Evolutionary conservation across 139 green algal species (phyloP).

Genomic region (Klebsormidium nitens): DNA sequence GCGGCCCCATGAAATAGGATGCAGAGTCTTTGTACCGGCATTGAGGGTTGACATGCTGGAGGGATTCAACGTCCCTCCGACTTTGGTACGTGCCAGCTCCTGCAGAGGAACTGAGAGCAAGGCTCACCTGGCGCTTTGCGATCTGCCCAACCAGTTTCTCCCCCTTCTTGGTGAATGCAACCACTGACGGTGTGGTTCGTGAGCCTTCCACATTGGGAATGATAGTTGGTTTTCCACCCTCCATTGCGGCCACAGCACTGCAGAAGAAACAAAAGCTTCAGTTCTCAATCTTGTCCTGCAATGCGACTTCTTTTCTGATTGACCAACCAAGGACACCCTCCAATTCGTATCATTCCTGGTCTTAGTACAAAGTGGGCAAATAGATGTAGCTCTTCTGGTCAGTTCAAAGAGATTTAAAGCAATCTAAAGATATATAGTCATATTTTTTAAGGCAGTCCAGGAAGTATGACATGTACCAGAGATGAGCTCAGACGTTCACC

Average conservation of each 20-base stretch:
- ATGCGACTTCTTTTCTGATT: not conserved
- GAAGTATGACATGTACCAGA: no score
- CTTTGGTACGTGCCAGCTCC: no score
- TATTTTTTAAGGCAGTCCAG: no score
- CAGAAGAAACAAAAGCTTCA: not conserved
- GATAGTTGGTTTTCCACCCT: slow-evolving; percentile 63
- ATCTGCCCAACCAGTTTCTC: slow-evolving; percentile 95
- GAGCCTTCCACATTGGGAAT: slow-evolving; percentile 91
- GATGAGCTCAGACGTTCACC: no score
- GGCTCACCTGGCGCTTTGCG: slow-evolving; percentile 74
- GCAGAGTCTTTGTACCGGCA: no score
- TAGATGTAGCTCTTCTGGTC: slow-evolving; percentile 54
- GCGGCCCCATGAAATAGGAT: no score
- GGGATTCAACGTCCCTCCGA: no score
- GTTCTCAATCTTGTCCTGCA: not conserved
- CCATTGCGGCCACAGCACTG: slow-evolving; percentile 38
- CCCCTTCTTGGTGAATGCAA: slow-evolving; percentile 66
- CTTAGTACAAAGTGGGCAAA: slow-evolving; percentile 1
- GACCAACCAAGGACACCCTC: not conserved
- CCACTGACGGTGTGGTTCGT: slow-evolving; percentile 90
- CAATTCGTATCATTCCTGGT: not conserved
- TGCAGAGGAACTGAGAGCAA: no score
- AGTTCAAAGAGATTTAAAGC: not conserved
- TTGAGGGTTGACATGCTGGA: no score
- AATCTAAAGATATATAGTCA: not conserved